Base-by-base conservation (phyloP, 2,329 filamentous ascomycete species). In the Zasmidium citrigriseum region DNA sequence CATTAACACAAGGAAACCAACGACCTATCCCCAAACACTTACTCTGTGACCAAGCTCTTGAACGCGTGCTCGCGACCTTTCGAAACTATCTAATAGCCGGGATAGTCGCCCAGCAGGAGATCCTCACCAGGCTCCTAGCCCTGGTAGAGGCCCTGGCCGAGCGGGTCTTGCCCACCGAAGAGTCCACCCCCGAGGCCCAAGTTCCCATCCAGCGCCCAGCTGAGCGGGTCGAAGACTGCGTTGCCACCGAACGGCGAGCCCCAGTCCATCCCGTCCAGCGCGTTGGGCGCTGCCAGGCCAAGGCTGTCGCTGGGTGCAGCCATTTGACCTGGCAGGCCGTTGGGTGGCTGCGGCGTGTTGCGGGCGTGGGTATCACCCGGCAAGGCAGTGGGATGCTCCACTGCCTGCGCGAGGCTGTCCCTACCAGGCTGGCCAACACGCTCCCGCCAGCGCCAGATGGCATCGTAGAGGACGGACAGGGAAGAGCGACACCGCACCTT, bases 181-280 rank as follows among this genome's bases (percentile, higher is more conserved):
- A 66, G 59, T 2, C 62, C 54, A 10, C 54, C 47, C 1, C 57
- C 60, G 29, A 65, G 57, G 3, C 64, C 62, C 12, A 95, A 81
- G 29, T 93, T 80, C 14, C 90, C 90, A 73, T 97, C 93, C 60
- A 97, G 79, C 80, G 96, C 91, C 93, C 93, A 97, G 73, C 93
- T 91, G 68, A 96, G 82, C 1, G 93, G 91, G 75, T 96, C 92
- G 70, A 96, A 96, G 61, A 96, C 91, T 73, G 96, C 90, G 73
- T 92, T 92, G 4, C 64, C 62, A 9, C 68, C 76, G 29, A 76
- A 78, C 47, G 74, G 75, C 50, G 75, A 63, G 38, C 78, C 47
- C 62, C 69, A 70, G 10, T 58, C 64, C 60, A 69, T 56, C 2
- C 58, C 60, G 41, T 78, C 47, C 61, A 63, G 58, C 22, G 65